Conservation (phyloP, 2,329 filamentous ascomycete species). For the Xylaria hypoxylon region DNA sequence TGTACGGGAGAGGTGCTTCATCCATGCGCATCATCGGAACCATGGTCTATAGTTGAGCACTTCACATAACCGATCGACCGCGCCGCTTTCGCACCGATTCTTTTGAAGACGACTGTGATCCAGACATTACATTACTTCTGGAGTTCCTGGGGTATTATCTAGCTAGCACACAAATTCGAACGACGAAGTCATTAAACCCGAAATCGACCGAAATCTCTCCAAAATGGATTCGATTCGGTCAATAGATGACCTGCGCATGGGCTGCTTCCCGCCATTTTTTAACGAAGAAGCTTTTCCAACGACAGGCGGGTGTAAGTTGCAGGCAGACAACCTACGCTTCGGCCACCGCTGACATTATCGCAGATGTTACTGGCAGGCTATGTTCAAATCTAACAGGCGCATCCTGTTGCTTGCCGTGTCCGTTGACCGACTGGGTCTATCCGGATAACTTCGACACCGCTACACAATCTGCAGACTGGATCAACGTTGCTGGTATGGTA, state of each 20-base stretch:
- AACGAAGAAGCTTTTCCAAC: slow-evolving; percentile 69
- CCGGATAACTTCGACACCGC: slow-evolving; percentile 69
- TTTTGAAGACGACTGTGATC: slow-evolving; percentile 6
- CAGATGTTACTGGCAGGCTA: slow-evolving; percentile 67
- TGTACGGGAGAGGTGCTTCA: slow-evolving; percentile 45
- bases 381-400: slow-evolving; percentile 62
- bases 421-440: slow-evolving; percentile 81
- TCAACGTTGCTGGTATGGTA: slow-evolving; percentile 79
- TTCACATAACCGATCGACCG: slow-evolving; percentile 16
- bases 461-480: slow-evolving; percentile 79
- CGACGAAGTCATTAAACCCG: slow-evolving; percentile 5
- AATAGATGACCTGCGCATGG: slow-evolving; percentile 52
- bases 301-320: slow-evolving; percentile 50
- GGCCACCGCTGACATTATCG: slow-evolving; percentile 40
- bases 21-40: slow-evolving; percentile 41
- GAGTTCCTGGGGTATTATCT: slow-evolving; percentile 13
- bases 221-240: slow-evolving; percentile 31
- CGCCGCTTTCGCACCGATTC: slow-evolving; percentile 23
- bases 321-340: slow-evolving; percentile 5
- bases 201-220: slow-evolving; percentile 22
- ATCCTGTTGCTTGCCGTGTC: slow-evolving; percentile 90
- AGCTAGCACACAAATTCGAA: background rate
- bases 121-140: slow-evolving; percentile 8
- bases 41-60: slow-evolving; percentile 36
- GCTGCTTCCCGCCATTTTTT: slow-evolving; percentile 77